Evolutionary conservation across 2,329 filamentous ascomycete genomes (phyloP).

Genomic region (Juglanconis sp.): DNA sequence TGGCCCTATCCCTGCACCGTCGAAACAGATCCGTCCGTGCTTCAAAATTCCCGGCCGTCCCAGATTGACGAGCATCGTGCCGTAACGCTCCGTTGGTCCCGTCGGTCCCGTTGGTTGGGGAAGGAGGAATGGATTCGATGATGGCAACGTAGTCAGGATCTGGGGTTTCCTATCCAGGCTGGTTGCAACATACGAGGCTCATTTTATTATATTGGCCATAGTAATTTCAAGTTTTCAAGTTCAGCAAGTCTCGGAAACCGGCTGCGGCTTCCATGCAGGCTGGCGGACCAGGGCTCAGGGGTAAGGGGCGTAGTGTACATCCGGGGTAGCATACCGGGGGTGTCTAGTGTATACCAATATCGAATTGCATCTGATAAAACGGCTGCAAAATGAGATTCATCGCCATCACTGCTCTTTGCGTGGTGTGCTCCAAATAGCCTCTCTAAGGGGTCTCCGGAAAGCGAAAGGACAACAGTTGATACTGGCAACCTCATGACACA

Average conservation of each 20-base stretch:
- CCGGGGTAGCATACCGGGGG: constrained; percentile 1
- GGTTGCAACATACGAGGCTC: not conserved
- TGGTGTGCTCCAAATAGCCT: too few relatives aligned
- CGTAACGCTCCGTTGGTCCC: not conserved
- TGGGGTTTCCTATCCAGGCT: not conserved
- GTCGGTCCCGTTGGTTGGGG: not conserved
- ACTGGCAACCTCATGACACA: too few relatives aligned
- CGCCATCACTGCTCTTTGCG: too few relatives aligned
- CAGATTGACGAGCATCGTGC: not conserved
- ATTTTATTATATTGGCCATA: not conserved
- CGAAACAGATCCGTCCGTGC: constrained; percentile 15
- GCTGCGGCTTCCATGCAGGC: constrained; percentile 10
- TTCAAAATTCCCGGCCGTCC: constrained; percentile 2
- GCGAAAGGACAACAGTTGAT: too few relatives aligned
- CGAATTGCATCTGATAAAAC: not conserved
- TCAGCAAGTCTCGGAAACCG: not conserved
- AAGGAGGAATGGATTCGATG: not conserved
- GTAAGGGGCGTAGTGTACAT: not conserved
- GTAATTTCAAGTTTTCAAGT: not conserved
- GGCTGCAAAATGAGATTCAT: not conserved
- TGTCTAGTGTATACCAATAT: not conserved
- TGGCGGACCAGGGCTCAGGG: constrained; percentile 7
- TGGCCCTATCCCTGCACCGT: constrained; percentile 8
- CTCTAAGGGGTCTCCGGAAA: too few relatives aligned
- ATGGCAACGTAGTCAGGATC: not conserved